These are phyloP conservation scores for Kodamaea suecica DNA, from an alignment of 1,139 yeast species.

Conservation along the genomic window DNA sequence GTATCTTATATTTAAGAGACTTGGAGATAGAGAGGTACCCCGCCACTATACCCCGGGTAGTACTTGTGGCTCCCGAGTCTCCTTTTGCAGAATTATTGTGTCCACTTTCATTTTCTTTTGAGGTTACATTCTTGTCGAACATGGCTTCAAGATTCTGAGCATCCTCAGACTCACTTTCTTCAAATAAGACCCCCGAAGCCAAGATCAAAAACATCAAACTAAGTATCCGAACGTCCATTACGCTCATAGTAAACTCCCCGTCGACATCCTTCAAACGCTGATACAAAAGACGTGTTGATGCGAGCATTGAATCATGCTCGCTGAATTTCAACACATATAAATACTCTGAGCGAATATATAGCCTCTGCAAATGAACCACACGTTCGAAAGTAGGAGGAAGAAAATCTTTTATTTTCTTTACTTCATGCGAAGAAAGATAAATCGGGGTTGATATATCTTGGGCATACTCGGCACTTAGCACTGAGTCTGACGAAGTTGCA, in stretches of 20 bases:
- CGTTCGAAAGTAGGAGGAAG: slow-evolving; percentile 11
- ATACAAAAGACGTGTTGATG: slow-evolving; percentile 7
- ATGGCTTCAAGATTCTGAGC: no score
- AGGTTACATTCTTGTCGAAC: background rate
- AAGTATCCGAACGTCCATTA: slow-evolving; percentile 12
- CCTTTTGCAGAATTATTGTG: no score
- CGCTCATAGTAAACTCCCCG: slow-evolving; percentile 1
- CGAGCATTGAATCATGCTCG: slow-evolving; percentile 7
- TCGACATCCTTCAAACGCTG: background rate
- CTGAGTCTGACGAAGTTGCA: background rate
- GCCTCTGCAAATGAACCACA: slow-evolving; percentile 7
- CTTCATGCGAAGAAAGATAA: slow-evolving; percentile 12
- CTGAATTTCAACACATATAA: slow-evolving; percentile 9
- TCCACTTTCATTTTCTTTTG: background rate
- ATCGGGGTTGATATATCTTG: slow-evolving; percentile 3
- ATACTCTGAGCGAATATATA: slow-evolving; percentile 10
- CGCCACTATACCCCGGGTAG: background rate
- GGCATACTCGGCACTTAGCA: background rate
- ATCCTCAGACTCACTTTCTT: slow-evolving; percentile 2
- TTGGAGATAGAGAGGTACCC: slow-evolving; percentile 28
- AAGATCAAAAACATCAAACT: slow-evolving; percentile 21
- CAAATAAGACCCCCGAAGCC: slow-evolving; percentile 24
- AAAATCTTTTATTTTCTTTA: slow-evolving; percentile 11
- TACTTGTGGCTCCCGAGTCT: no score
- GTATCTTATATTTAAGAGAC: slow-evolving; percentile 19